phyloP scores from a whole-genome alignment of 164 flowering plant species.

The Saururus chinensis region DNA sequence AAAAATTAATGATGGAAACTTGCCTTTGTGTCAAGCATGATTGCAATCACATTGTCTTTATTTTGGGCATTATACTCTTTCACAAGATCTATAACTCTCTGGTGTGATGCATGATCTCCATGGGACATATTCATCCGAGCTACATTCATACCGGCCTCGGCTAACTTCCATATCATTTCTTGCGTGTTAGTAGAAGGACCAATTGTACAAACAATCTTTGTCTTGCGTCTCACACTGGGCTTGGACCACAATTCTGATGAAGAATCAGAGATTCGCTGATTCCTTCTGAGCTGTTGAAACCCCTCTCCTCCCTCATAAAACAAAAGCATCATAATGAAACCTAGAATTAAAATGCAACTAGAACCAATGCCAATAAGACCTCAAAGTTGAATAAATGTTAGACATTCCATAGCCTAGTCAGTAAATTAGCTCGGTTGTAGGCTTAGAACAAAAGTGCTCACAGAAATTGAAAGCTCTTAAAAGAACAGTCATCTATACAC shows the following conservation, averaged over 20 bases:
- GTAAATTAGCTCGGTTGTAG: no score
- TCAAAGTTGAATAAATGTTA: neutral
- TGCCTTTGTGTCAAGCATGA: slow-evolving; percentile 95
- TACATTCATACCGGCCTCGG: slow-evolving; percentile 97
- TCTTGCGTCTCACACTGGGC: slow-evolving; percentile 68
- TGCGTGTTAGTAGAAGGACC: slow-evolving; percentile 87
- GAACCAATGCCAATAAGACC: neutral
- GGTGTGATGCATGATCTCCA: slow-evolving; percentile 94
- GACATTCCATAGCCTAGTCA: neutral
- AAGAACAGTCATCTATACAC: no score
- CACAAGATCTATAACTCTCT: slow-evolving; percentile 87
- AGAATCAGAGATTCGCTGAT: slow-evolving; percentile 37
- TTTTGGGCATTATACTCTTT: slow-evolving; percentile 85
- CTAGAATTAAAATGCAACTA: neutral
- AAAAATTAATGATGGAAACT: slow-evolving; percentile 5
- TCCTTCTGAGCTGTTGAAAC: slow-evolving; percentile 26
- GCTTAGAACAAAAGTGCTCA: no score
- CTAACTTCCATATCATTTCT: slow-evolving; percentile 98
- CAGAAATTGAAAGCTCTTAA: no score
- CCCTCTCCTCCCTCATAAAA: slow-evolving; percentile 40
- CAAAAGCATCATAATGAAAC: neutral
- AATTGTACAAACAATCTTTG: slow-evolving; percentile 91
- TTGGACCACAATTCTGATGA: slow-evolving; percentile 68
- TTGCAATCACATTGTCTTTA: slow-evolving; percentile 79
- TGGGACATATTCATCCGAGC: slow-evolving; percentile 93